Percentiles rank a stretch among this genome's conserved stretches.
Conservation (phyloP, 805 yeast genomes). For the Saccharomycopsis schoenii region DNA sequence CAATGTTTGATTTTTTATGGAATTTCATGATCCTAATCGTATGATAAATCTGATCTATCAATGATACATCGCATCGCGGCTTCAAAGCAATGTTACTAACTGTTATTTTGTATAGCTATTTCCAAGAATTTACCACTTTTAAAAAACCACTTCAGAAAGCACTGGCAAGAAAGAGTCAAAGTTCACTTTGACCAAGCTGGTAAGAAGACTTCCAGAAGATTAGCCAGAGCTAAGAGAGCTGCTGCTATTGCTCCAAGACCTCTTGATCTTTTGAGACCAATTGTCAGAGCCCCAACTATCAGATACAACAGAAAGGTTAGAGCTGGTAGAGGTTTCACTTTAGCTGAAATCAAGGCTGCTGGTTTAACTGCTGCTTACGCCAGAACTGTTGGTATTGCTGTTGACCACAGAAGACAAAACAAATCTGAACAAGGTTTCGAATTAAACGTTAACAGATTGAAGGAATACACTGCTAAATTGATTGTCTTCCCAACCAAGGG, state of each 20-base stretch:
- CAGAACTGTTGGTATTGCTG: slow-evolving; percentile 97
- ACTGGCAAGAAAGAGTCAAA: slow-evolving; percentile 99
- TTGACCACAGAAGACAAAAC: slow-evolving; percentile 99
- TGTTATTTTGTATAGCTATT: slow-evolving; percentile 52
- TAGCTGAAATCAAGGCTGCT: slow-evolving; percentile 97
- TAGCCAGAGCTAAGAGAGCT: slow-evolving; percentile 87
- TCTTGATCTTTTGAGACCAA: slow-evolving; percentile 90
- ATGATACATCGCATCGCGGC: background rate
- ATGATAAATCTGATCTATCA: background rate
- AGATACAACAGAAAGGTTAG: slow-evolving; percentile 99
- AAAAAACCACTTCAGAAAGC: slow-evolving; percentile 99
- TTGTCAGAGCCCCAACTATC: slow-evolving; percentile 97
- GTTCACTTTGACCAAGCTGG: slow-evolving; percentile 99
- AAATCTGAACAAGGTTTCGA: slow-evolving; percentile 93
- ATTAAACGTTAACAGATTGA: slow-evolving; percentile 89
- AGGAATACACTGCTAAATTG: slow-evolving; percentile 92
- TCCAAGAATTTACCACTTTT: slow-evolving; percentile 97
- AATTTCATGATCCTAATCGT: no score
- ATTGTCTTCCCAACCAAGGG: slow-evolving; percentile 93
- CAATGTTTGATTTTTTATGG: no score
- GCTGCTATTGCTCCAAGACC: slow-evolving; percentile 97
- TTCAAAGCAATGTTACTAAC: background rate
- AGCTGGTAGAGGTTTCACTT: slow-evolving; percentile 99
- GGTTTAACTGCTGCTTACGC: slow-evolving; percentile 92
- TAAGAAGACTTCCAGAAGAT: slow-evolving; percentile 95